Base-by-base conservation (phyloP, 2,329 filamentous ascomycete species). In the Rhynchosporium secalis region DNA sequence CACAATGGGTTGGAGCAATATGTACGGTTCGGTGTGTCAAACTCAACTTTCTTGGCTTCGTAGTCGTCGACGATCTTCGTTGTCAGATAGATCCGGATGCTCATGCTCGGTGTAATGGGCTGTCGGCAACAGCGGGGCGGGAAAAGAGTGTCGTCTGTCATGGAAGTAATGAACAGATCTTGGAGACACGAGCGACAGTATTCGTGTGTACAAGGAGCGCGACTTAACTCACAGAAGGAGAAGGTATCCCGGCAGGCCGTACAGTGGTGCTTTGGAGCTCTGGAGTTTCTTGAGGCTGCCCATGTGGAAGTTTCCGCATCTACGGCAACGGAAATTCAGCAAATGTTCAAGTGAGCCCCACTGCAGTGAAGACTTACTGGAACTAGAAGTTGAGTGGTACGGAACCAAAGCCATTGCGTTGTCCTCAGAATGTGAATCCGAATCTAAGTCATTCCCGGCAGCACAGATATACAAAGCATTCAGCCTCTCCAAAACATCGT, bases 41-140 rank as follows among this genome's bases (percentile, higher is more conserved):
- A 76, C 68, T 87, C 84, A 1, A 79, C 26, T 38, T 77, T 75
- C 69, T 83, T 86, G 1, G 69, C 70, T 9, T 72, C 68, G 64
- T 80, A 84, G 8, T 70, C 45, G 0, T 69, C 64, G 0, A 77
- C 61, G 0, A 83, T 51, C 1, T 76, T 60, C 0, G 65, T 4
- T 0, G 74, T 67, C 0, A 86, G 72, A 52, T 80, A 75, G 1
- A 67, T 45, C 0, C 69, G 70, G 33, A 75, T 75, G 4, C 20
- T 20, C 0, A 64, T 56, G 0, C 72, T 69, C 0, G 81, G 55
- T 0, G 76, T 70, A 4, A 86, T 80, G 0, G 70, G 61, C 31
- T 78, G 66, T 0, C 67, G 62, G 68, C 83, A 86, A 72, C 84
- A 87, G 1, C 76, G 75, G 0, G 84, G 83, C 0, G 84, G 84